Evolutionary conservation across 495 filamentous ascomycete species (phyloP).

Genomic region (Cercophora scortea): DNA sequence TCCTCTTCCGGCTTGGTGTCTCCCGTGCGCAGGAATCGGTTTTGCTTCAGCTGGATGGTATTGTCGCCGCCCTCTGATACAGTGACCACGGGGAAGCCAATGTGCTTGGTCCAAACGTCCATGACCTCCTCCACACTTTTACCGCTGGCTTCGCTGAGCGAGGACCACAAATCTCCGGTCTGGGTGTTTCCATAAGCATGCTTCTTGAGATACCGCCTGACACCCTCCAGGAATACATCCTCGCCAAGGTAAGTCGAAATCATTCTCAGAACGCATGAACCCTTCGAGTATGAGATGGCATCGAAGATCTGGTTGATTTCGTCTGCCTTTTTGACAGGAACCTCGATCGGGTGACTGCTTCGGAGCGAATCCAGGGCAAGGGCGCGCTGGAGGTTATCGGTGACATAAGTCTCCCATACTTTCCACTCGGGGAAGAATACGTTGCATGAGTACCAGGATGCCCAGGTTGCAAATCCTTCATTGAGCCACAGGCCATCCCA

Average conservation of each 20-base stretch:
- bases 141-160: constrained; percentile 81
- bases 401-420: constrained; percentile 94
- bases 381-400: constrained; percentile 82
- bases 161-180: constrained; percentile 86
- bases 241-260: constrained; percentile 93
- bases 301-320: constrained; percentile 99
- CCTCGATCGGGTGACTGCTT: constrained; percentile 95
- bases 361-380: constrained; percentile 82
- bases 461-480: constrained; percentile 96
- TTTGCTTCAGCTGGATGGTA: constrained; percentile 62
- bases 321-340: constrained; percentile 88
- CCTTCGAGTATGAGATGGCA: constrained; percentile 95
- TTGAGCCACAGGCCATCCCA: constrained; percentile 99
- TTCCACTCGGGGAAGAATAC: constrained; percentile 97
- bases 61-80: constrained; percentile 54
- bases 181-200: constrained; percentile 82
- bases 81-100: constrained; percentile 65
- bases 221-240: constrained; percentile 87
- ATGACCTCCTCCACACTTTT: constrained; percentile 76
- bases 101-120: constrained; percentile 73
- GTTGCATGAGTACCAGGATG: constrained; percentile 62
- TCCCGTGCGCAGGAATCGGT: constrained; percentile 65
- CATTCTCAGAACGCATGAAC: constrained; percentile 93
- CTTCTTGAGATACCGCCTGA: constrained; percentile 87
- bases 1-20: constrained; percentile 81